A percentile compares a stretch with the other conserved stretches of the same genome.
These are phyloP conservation scores for Lachnellula subtilissima DNA, from an alignment of 2,329 filamentous ascomycete genomes.

Conservation along the genomic window DNA sequence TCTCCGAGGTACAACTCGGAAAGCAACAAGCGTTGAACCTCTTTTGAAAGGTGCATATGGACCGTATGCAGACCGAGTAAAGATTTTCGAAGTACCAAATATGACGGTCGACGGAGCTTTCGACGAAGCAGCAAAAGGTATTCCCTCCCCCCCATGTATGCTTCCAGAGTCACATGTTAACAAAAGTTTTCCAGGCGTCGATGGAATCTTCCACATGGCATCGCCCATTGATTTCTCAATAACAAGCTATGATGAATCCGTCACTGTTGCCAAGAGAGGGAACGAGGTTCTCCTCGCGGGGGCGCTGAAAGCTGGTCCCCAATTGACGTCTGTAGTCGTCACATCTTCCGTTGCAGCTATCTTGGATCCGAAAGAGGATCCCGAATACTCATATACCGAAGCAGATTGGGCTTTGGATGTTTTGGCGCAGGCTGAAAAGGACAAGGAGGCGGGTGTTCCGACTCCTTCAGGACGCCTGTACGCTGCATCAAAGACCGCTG, in stretches of 20 bases:
- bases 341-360: conserved; percentile 33
- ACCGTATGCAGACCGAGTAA: conserved; percentile 23
- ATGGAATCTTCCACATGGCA: conserved; percentile 31
- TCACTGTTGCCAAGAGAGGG: conserved; percentile 25
- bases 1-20: conserved; percentile 29
- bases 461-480: conserved; percentile 28
- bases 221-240: conserved; percentile 30
- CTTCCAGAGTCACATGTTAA: conserved; percentile 5
- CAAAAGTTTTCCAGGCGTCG: conserved; percentile 16
- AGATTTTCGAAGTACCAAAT: conserved; percentile 27
- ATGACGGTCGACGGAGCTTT: conserved; percentile 28
- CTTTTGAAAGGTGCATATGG: conserved; percentile 27
- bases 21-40: conserved; percentile 16
- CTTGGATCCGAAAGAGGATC: conserved; percentile 19
- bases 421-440: conserved; percentile 29
- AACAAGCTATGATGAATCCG: conserved; percentile 27
- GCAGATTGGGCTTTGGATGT: conserved; percentile 30
- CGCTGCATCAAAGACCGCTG: conserved; percentile 36
- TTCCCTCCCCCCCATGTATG: neutral
- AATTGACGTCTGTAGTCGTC: conserved; percentile 38
- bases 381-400: conserved; percentile 25
- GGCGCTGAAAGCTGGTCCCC: conserved; percentile 30
- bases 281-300: conserved; percentile 27
- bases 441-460: conserved; percentile 21
- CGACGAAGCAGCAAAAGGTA: conserved; percentile 26